Base-by-base conservation (phyloP, 23 red algal species). In the Pyropia haitanensis region DNA sequence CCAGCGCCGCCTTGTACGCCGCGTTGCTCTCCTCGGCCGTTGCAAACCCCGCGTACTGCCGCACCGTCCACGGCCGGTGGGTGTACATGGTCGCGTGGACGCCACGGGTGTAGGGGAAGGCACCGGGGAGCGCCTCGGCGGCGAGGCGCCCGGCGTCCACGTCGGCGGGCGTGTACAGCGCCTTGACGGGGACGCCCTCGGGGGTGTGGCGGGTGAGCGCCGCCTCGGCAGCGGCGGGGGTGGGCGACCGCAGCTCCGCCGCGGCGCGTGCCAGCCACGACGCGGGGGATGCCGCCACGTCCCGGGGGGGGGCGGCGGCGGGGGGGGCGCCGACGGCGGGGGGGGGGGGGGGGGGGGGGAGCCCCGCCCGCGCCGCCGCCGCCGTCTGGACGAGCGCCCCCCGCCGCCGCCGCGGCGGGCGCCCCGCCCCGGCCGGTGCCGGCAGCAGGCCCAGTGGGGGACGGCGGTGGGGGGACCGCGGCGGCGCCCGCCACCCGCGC, bases 21-120 rank as follows among this genome's bases (percentile, higher is more conserved):
- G 18, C 17, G 65, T 79, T 79, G 16, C 51, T 59, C 59, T 79
- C 75, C 33, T 68, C 62, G 14, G 58, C 75, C 14, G 75, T 79
- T 19, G 34, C 56, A 30, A 79, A 79, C 19, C 75, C 75, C 12
- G 61, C 61, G 52, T 79, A 79, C 29, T 79, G 75, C 33, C 75
- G 56, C 29, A 79, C 52, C 18, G 75, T 79, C 75, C 75, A 79
- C 51, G 75, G 75, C 44, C 65, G 63, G 27, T 32, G 39, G 61
- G 75, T 67, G 44, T 79, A 79, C 75, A 79, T 79, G 32, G 60
- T 64, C 14, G 75, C 61, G 50, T 79, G 64, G 29, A 51, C 30
- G 1, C 75, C 75, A 16, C 75, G 63, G 6, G 27, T 79, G 24
- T 68, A 79, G 29, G 75, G 75, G 17, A 30, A 50, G 20, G 55